Evolutionary conservation across 208 protist genomes (phyloP), one percentile per base, ranked within the genome.

Genomic region (Kentomonas sorsogonicus): DNA sequence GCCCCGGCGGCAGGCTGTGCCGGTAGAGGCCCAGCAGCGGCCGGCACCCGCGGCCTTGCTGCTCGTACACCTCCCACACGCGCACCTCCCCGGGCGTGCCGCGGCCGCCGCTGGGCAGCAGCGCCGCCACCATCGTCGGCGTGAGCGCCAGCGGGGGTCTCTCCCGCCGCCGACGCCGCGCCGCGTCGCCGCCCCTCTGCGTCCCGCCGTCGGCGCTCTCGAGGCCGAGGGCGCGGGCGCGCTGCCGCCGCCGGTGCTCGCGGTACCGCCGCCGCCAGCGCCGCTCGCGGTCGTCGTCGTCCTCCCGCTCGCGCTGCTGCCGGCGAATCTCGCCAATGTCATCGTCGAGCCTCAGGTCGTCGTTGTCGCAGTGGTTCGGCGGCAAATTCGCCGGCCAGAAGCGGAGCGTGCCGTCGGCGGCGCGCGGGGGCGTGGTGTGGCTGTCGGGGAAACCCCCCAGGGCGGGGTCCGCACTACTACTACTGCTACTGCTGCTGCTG

Each of bases 21-120:
- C 38, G 27, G 53, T 47, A 3, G 2, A 22, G 26, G 2, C 36
- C 23, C 23, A 57, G 22, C 18, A 40, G 54, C 27, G 16, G 16
- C 40, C 50, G 36, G 36, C 33, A 67, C 83, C 31, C 83, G 56
- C 20, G 87, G 25, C 16, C 71, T 16, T 25, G 69, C 66, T 51
- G 82, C 65, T 93, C 82, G 70, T 79, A 88, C 3, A 89, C 39
- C 47, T 71, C 67, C 1, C n/a, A n/a, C n/a, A n/a, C n/a, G n/a
- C n/a, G n/a, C n/a, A n/a, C n/a, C n/a, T n/a, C n/a, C n/a, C n/a
- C n/a, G n/a, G n/a, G n/a, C n/a, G n/a, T n/a, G n/a, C n/a, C n/a
- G n/a, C n/a, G n/a, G n/a, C n/a, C n/a, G n/a, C n/a, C n/a, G n/a
- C n/a, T n/a, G 22, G 23, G n/a, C n/a, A n/a, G 9, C 15, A 40